These are phyloP conservation scores for Cornus controversa DNA, from an alignment of 148 eudicot genomes.

Conservation along the genomic window DNA sequence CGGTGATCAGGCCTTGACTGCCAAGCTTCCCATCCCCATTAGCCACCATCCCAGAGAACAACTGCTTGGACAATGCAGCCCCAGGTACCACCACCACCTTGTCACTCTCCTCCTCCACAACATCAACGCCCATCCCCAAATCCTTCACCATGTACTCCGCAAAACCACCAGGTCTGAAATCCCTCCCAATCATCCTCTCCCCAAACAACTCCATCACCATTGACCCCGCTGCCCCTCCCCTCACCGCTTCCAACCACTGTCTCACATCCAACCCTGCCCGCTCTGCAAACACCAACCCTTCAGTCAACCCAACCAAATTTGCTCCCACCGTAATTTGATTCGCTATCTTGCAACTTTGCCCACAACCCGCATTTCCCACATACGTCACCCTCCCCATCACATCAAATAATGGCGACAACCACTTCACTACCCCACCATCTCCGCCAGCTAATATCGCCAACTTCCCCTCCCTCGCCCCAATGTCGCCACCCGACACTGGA, in stretches of 20 bases:
- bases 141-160: slow-evolving; percentile 94
- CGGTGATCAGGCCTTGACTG: slow-evolving; percentile 67
- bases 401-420: slow-evolving; percentile 66
- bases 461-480: slow-evolving; percentile 74
- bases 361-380: slow-evolving; percentile 62
- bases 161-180: slow-evolving; percentile 80
- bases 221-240: slow-evolving; percentile 73
- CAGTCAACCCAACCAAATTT: slow-evolving; percentile 74
- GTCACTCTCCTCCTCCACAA: slow-evolving; percentile 44
- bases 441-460: slow-evolving; percentile 77
- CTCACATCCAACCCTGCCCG: slow-evolving; percentile 55
- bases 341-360: slow-evolving; percentile 81
- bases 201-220: slow-evolving; percentile 85
- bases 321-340: slow-evolving; percentile 84
- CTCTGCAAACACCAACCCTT: slow-evolving; percentile 79
- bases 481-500: slow-evolving; percentile 83
- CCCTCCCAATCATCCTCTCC: slow-evolving; percentile 65
- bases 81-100: slow-evolving; percentile 66
- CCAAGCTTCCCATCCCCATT: slow-evolving; percentile 91
- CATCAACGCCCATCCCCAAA: slow-evolving; percentile 85
- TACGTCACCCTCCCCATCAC: slow-evolving; percentile 59
- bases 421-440: slow-evolving; percentile 42
- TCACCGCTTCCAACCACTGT: slow-evolving; percentile 67
- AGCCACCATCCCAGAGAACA: slow-evolving; percentile 82
- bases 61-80: slow-evolving; percentile 70